Conservation (phyloP, 2,329 filamentous ascomycete species). For the Aspergillus sojae region DNA sequence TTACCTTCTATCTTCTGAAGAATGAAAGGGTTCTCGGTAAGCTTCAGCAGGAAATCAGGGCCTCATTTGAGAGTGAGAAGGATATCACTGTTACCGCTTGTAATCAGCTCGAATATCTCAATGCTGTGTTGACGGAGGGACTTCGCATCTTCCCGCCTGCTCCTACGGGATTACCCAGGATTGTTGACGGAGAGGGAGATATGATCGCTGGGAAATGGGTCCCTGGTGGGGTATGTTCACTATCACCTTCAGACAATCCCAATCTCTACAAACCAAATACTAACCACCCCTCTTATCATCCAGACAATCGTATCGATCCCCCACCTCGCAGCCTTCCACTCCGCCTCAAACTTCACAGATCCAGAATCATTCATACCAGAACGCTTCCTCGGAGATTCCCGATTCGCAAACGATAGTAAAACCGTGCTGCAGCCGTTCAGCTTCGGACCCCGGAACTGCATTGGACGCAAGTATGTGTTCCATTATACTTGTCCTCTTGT, state of each 20-base stretch:
- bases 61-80: conserved; percentile 19
- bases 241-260: no score
- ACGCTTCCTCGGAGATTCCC: conserved; percentile 38
- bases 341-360: conserved; percentile 46
- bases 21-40: conserved; percentile 35
- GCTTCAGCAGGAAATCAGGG: conserved; percentile 43
- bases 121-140: no score
- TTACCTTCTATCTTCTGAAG: conserved; percentile 44
- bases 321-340: conserved; percentile 49
- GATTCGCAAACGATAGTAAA: conserved; percentile 45
- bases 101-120: no score
- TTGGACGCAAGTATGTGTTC: conserved; percentile 44
- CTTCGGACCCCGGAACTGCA: conserved; percentile 52
- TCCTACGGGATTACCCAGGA: no score
- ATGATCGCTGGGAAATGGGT: background rate
- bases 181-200: no score
- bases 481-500: no score
- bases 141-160: no score
- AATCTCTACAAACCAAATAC: background rate
- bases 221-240: background rate
- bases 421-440: conserved; percentile 54
- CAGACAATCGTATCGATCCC: conserved; percentile 48
- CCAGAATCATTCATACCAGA: conserved; percentile 52
- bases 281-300: background rate
- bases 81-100: conserved; percentile 29